Base-by-base conservation (phyloP, 495 filamentous ascomycete genomes). In the Immersiella caudata region DNA sequence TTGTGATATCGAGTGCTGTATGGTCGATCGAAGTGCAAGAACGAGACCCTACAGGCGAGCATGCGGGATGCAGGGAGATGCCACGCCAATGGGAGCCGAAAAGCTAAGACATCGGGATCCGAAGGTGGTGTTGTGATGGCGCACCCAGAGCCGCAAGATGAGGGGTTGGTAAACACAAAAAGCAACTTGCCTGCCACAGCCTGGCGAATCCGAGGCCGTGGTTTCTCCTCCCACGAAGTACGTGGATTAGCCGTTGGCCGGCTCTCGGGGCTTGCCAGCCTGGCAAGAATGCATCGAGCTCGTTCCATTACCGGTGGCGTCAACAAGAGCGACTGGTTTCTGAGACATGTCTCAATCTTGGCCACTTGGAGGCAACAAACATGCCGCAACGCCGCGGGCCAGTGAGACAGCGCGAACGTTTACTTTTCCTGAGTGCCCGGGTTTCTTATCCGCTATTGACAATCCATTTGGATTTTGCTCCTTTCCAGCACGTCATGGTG, bases 81-180 rank as follows among this genome's bases (percentile, higher is more conserved):
- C 40, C 40, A 12, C 40, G 40, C 40, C 40, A 46, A 46, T 46
- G 40, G 40, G 16, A 46, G 4, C 14, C 2, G 4, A 14, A 14
- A 46, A 46, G 20, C 21, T 57, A 12, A 57, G 54, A 57, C 54
- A 57, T 16, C 26, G 54, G 54, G 21, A 57, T 57, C 26, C 9
- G 11, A 7, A 6, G 26, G 9, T 33, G 26, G 22, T 57, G 22
- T 57, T 11, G 52, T 56, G 52, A 46, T 22, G 24, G 21, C 9
- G 12, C 54, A 57, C 22, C 25, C 26, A 16, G 12, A 57, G 21
- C 40, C 40, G 40, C 40, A 46, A 12, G 2, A 12, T 46, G 40
- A 46, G 40, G 40, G 11, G 26, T 26, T 24, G n/a, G 6, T 16
- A 57, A 25, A 57, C 54, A 57, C 12, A 57, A 57, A 55, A 57